phyloP scores from a whole-genome alignment of 805 yeast genomes.

The Wickerhamia fluorescens region DNA sequence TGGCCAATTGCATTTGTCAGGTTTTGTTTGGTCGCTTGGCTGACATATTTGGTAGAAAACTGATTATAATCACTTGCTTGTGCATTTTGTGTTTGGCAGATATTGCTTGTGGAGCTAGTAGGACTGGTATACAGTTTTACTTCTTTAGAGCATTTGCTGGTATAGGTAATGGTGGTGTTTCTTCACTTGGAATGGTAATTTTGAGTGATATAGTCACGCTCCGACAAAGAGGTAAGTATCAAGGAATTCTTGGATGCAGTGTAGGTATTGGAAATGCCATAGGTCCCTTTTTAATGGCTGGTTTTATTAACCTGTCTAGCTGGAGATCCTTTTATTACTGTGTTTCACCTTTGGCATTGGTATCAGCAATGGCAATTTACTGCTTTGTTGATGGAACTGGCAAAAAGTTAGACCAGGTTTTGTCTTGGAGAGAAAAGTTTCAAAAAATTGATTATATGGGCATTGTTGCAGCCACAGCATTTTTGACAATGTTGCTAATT shows the following conservation, averaged over 20 bases:
- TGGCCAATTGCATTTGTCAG: conserved; percentile 47
- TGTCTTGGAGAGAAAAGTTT: conserved; percentile 29
- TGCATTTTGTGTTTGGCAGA: conserved; percentile 36
- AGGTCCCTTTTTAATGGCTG: conserved; percentile 54
- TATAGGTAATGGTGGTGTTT: conserved; percentile 49
- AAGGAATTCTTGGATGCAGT: conserved; percentile 46
- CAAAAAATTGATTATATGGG: conserved; percentile 49
- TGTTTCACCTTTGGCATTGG: conserved; percentile 35
- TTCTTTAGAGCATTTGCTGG: conserved; percentile 51
- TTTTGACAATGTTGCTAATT: conserved; percentile 43
- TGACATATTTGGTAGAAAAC: conserved; percentile 49
- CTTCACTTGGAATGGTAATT: conserved; percentile 44
- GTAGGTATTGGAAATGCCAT: conserved; percentile 46
- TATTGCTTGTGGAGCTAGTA: conserved; percentile 46
- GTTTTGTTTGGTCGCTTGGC: conserved; percentile 47
- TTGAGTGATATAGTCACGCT: conserved; percentile 49
- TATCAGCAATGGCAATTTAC: conserved; percentile 23
- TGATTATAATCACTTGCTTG: conserved; percentile 33
- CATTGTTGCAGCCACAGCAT: conserved; percentile 39
- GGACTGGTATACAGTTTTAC: conserved; percentile 41
- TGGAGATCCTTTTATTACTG: conserved; percentile 53
- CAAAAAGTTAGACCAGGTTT: conserved; percentile 16
- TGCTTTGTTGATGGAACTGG: conserved; percentile 32
- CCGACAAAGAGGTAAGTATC: conserved; percentile 48
- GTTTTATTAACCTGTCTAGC: conserved; percentile 32